These are phyloP conservation scores for Melocanna baccifera DNA, from an alignment of 176 grass and related monocot genomes.

Conservation along the genomic window DNA sequence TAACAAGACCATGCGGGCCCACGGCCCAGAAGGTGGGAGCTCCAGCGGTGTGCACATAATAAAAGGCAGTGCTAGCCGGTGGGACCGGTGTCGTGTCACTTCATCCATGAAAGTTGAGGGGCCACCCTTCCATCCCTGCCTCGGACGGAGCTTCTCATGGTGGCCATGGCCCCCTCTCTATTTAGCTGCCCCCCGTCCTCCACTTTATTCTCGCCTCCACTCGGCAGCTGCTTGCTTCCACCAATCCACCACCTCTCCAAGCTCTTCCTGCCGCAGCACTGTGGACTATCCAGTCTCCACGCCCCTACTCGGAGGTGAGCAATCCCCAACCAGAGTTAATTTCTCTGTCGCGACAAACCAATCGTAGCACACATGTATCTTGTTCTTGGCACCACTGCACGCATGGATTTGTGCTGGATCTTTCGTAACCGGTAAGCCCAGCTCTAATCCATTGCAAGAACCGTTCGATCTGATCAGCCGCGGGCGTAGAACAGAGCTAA, in stretches of 20 bases:
- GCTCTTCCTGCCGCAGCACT: neutral
- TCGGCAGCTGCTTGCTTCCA: neutral
- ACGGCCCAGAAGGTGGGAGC: neutral
- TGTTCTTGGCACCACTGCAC: neutral
- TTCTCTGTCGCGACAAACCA: neutral
- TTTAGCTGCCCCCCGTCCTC: constrained; percentile 27
- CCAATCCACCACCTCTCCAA: neutral
- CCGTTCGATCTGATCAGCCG: neutral
- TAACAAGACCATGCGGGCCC: neutral
- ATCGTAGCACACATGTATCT: neutral
- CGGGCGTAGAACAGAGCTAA: neutral
- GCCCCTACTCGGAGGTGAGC: constrained; percentile 52
- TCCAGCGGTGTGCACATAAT: neutral
- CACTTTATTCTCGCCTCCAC: constrained; percentile 12
- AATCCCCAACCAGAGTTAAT: neutral
- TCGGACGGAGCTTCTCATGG: too few species aligned
- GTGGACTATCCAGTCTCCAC: constrained; percentile 9
- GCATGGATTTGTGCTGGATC: constrained; percentile 2
- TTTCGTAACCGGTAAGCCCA: neutral
- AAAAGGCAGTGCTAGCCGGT: neutral
- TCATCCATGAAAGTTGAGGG: neutral
- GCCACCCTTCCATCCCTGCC: neutral
- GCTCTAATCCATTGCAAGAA: neutral
- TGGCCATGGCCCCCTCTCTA: constrained; percentile 11
- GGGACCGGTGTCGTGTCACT: neutral